phyloP scores from a whole-genome alignment of 1,284 basidiomycete species.

The Ustilago cynodontis region DNA sequence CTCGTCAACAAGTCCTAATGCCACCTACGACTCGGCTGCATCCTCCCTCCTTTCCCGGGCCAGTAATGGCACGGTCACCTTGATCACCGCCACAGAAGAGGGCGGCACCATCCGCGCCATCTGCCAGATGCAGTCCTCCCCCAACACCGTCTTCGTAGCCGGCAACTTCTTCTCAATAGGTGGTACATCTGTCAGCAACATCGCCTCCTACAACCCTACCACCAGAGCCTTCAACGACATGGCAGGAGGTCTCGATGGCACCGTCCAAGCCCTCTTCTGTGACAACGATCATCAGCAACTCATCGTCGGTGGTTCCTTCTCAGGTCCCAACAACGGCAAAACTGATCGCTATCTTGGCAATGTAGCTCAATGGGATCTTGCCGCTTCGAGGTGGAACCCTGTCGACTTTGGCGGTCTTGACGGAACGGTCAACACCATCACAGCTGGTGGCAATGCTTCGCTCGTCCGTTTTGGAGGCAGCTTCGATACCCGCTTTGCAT shows the following conservation, averaged over 20 bases:
- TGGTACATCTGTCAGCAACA: constrained; percentile 55
- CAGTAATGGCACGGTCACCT: constrained; percentile 59
- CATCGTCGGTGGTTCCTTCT: constrained; percentile 87
- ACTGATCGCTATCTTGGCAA: constrained; percentile 73
- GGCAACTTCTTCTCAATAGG: constrained; percentile 68
- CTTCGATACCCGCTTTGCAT: constrained; percentile 75
- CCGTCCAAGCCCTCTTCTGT: constrained; percentile 83
- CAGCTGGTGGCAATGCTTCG: constrained; percentile 78
- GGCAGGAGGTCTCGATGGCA: constrained; percentile 73
- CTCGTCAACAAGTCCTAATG: constrained; percentile 45
- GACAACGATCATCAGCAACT: constrained; percentile 79
- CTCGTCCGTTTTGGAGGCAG: constrained; percentile 89
- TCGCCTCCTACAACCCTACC: constrained; percentile 58
- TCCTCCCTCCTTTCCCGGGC: constrained; percentile 63
- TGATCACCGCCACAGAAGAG: constrained; percentile 64
- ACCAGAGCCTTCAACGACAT: constrained; percentile 41
- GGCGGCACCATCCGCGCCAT: constrained; percentile 68
- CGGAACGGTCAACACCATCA: constrained; percentile 84
- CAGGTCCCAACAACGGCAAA: constrained; percentile 64
- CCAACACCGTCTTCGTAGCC: constrained; percentile 65
- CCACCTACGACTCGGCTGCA: constrained; percentile 50
- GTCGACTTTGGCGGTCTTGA: constrained; percentile 85
- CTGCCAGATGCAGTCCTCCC: constrained; percentile 58
- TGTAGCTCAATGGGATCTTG: constrained; percentile 83
- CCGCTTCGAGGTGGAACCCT: constrained; percentile 78